Percentiles rank a stretch among this genome's conserved stretches.
These are phyloP conservation scores for Eimeria maxima DNA, from an alignment of 169 alveolate genomes.

Conservation along the genomic window DNA sequence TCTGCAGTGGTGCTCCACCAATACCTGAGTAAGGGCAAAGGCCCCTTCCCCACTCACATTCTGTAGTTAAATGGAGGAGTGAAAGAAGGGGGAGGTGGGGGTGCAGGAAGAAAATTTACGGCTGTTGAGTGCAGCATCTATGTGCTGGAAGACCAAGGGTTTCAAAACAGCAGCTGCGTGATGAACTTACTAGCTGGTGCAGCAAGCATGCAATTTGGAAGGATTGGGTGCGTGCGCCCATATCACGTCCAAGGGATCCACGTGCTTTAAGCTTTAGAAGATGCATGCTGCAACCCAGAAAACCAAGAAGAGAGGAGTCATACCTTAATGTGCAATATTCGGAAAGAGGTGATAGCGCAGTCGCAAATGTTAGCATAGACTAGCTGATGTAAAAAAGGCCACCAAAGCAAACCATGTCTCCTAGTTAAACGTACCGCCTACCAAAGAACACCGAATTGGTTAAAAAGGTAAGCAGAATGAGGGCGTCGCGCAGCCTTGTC, in stretches of 20 bases:
- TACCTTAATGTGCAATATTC: not conserved
- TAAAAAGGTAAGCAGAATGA: not conserved
- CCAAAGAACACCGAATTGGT: not conserved
- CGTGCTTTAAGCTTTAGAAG: not conserved
- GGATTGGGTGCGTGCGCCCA: not conserved
- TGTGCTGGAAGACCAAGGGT: not conserved
- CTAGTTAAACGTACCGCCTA: not conserved
- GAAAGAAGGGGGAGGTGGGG: not conserved
- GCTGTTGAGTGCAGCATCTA: not conserved
- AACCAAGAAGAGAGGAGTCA: not conserved
- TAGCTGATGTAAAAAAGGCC: not conserved
- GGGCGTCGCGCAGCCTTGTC: not conserved
- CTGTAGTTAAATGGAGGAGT: not conserved
- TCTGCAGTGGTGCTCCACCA: not conserved
- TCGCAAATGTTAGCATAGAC: not conserved
- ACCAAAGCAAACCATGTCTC: not conserved
- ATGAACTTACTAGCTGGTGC: conserved; percentile 37
- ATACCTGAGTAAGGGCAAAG: not conserved
- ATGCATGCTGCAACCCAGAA: not conserved
- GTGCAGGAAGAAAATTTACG: not conserved
- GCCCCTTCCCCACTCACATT: not conserved
- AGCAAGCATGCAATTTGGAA: not conserved
- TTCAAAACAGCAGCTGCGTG: not conserved
- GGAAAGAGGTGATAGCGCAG: not conserved
- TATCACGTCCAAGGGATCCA: not conserved